Percentiles rank a stretch among this genome's conserved stretches.
Conservation (phyloP, 352 stramenopile species). For the Globisporangium nagaii region DNA sequence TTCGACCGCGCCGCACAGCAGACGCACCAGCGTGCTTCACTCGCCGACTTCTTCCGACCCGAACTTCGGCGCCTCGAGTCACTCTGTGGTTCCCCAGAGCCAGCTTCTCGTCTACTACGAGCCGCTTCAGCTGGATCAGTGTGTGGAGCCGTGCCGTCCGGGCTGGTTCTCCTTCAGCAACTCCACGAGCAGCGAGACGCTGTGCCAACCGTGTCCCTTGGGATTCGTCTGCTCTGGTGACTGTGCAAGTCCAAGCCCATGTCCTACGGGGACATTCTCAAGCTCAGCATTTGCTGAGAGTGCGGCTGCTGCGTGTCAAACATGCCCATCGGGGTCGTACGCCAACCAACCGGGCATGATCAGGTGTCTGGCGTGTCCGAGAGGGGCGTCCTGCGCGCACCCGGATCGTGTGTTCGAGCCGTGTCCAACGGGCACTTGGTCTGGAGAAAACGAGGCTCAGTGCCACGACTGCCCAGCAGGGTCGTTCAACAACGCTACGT, state of each 20-base stretch:
- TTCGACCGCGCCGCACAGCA: background rate
- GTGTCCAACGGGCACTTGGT: conserved; percentile 58
- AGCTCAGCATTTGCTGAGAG: conserved; percentile 20
- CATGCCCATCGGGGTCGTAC: conserved; percentile 42
- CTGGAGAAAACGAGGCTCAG: conserved; percentile 17
- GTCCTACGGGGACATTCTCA: conserved; percentile 37
- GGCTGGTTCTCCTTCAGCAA: conserved; percentile 53
- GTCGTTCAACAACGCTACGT: conserved; percentile 23
- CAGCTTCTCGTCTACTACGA: conserved; percentile 51
- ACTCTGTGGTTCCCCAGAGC: conserved; percentile 31
- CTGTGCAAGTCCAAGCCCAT: conserved; percentile 30
- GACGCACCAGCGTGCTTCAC: conserved; percentile 21
- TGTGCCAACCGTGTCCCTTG: conserved; percentile 42
- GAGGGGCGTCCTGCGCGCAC: conserved; percentile 26
- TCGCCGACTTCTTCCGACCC: conserved; percentile 28
- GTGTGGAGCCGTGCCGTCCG: conserved; percentile 35
- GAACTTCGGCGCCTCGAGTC: conserved; percentile 28
- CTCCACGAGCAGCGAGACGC: conserved; percentile 16
- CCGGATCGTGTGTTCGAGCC: conserved; percentile 7
- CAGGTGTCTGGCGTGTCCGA: conserved; percentile 33
- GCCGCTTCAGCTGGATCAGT: conserved; percentile 34
- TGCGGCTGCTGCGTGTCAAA: conserved; percentile 17
- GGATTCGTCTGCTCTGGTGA: conserved; percentile 44
- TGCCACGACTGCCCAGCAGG: conserved; percentile 49
- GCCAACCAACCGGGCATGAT: conserved; percentile 22